Evolutionary conservation across 2,329 filamentous ascomycete species (phyloP), one percentile per base, ranked within the genome.

Genomic region (Blastomyces percursus): DNA sequence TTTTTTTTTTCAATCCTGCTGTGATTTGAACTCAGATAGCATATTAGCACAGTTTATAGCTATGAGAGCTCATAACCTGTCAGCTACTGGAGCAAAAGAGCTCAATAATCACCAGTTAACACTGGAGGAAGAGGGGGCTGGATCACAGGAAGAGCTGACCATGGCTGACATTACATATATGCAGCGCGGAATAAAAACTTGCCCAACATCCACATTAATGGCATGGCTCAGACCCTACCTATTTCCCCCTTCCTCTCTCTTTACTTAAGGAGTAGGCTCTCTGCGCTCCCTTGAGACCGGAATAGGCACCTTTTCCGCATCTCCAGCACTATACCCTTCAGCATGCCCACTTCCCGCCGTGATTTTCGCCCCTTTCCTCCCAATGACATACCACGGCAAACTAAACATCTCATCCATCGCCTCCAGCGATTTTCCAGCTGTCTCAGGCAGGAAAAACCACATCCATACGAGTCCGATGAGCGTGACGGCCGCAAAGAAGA

Each of bases 401-500:
- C 62, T 64, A 38, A 66, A 66, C 58, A 66, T 52, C 35, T 62
- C 63, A 40, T 66, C 65, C 63, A 67, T 65, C 5, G 60, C 65
- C 44, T 74, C 73, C 24, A 74, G 65, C 9, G 73, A 76, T 66
- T 75, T 75, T n/a, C 86, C 86, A 1, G 81, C 81, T 0, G 86
- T 89, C 78, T 91, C 88, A 0, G 87, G 88, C 1, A 91, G 80
- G 64, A 82, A 86, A 73, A 89, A 81, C 79, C 80, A 88, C 11
- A 87, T 86, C 85, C 86, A 90, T 6, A 81, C 42, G 3, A 86
- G 80, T 14, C 88, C 87, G 12, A 90, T 54, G 0, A 86, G 67
- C 0, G 88, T 90, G n/a, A 90, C 79, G 3, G 79, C 82, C 0
- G 82, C 80, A 72, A 91, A 91, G 76, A 86, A 88, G 81, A 86